Base-by-base conservation (phyloP, 2,329 filamentous ascomycete genomes). In the Diaporthe sp. region DNA sequence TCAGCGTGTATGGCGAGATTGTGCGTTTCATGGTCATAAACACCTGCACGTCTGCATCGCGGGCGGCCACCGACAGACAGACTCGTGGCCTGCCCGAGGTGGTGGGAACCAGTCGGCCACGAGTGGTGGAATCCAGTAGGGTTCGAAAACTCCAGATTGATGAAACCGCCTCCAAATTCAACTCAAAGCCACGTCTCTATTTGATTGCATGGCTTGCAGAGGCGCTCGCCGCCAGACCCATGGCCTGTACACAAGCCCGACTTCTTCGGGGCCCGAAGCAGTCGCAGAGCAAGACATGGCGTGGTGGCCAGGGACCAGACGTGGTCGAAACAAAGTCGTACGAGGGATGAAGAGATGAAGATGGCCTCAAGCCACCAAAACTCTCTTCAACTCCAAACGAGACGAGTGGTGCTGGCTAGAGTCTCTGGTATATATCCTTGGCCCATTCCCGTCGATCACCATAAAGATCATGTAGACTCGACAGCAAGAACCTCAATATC, bases 211-310 rank as follows among this genome's bases (percentile, higher is more conserved):
- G 65, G 65, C 49, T 55, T 70, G 49, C 12, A 8, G 31, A 39
- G 22, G 31, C 46, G 39, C n/a, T 4, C 44, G 3, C 31, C 13
- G 28, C 65, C 3, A n/a, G 37, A 25, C 65, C 31, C 13, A 37
- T 4, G 34, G 9, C 46, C 31, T n/a, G 46, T 25, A 70, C 49
- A 42, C 49, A 55, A 55, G 49, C 49, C 34, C 49, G 15, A 31
- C 15, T 17, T 39, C 49, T 28, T 42, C 49, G 65, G 49, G 34
- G 34, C 46, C 65, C 65, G 22, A 70, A 42, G 34, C 31, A 19
- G 65, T 70, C 49, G 65, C 34, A 55, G 65, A 42, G 8, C 46
- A 42, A 70, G 49, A 70, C 65, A 70, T 2, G 22, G 46, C 65
- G 46, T 28, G 4, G 42, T 39, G 46, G 65, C 22, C 46, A 39